Percentiles rank a stretch among this genome's conserved stretches.
phyloP scores from a whole-genome alignment of 2,329 filamentous ascomycete genomes.

The Verticillium tricorpus region DNA sequence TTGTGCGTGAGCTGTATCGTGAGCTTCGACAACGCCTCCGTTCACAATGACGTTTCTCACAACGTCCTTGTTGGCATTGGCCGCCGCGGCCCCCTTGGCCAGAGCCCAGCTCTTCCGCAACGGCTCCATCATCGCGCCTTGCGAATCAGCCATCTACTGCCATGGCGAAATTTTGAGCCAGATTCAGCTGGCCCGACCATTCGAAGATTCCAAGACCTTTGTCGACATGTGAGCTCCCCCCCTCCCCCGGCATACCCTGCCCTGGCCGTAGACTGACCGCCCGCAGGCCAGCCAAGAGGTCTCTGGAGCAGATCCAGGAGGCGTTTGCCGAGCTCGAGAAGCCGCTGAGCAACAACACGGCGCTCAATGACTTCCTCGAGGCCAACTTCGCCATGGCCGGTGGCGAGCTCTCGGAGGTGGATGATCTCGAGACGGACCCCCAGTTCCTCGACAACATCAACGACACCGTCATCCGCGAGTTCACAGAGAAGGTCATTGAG shows the following conservation, averaged over 20 bases:
- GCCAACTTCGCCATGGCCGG: conserved; percentile 61
- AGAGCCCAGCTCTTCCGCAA: conserved; percentile 49
- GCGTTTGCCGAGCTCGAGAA: conserved; percentile 56
- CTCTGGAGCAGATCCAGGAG: conserved; percentile 54
- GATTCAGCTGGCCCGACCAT: conserved; percentile 59
- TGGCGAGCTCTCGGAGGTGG: conserved; percentile 54
- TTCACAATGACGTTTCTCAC: not conserved
- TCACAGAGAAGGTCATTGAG: conserved; percentile 58
- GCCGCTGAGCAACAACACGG: conserved; percentile 59
- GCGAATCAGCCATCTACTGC: conserved; percentile 65
- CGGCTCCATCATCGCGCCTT: conserved; percentile 57
- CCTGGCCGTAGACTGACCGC: conserved; percentile 2
- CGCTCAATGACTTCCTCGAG: conserved; percentile 56
- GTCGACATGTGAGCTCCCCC: conserved; percentile 55
- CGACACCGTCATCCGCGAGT: conserved; percentile 55
- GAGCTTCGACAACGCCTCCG: not conserved
- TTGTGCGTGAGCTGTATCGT: not conserved
- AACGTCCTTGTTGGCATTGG: conserved; percentile 6
- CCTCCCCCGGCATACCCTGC: not conserved
- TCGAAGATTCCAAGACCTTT: conserved; percentile 66
- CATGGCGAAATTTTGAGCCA: conserved; percentile 58
- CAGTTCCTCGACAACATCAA: conserved; percentile 53
- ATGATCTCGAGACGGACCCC: conserved; percentile 50
- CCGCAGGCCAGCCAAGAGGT: conserved; percentile 52
- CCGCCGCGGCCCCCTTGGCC: conserved; percentile 18